Evolutionary conservation across 2,329 filamentous ascomycete species (phyloP), one percentile per base, ranked within the genome.

Genomic region (Meredithiella fracta): DNA sequence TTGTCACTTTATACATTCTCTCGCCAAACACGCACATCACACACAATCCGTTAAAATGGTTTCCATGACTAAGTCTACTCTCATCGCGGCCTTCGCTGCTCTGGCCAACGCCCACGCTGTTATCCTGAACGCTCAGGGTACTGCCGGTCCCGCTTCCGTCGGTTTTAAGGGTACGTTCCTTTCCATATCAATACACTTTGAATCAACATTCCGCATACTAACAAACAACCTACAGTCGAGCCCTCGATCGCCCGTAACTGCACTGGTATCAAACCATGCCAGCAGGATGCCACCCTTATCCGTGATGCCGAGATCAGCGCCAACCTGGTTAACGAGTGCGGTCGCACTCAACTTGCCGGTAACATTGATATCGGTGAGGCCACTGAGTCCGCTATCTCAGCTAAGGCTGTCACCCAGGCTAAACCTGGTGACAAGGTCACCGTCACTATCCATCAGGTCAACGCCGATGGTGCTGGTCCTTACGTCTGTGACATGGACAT

Each of bases 211-310:
- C 17, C 15, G 5, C n/a, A 7, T 61, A n/a, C n/a, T n/a, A n/a
- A n/a, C n/a, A 49, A 61, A 37, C 15, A 1, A 25, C 22, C 11
- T 49, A 1, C 44, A 74, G 73, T 82, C 59, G 72, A 77, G 61
- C 66, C 72, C 42, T 67, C 67, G 57, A 72, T 80, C 61, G 76
- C 80, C 26, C 74, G 80, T 60, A 80, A 82, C 65, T 82, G 80
- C 65, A 81, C 78, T 15, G 69, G 70, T 56, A 79, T 82, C 68
- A 79, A 73, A 64, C 80, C 80, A 20, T 83, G 81, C 70, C 79
- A 84, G 63, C 76, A 79, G 60, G 80, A 84, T 58, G 71, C 78
- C 9, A 82, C 78, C 54, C 73, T 82, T 63, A 83, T 84, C 66
- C 72, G 74, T 54, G 76, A 80, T 58, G 73, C 72, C 15, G 72